phyloP scores from a whole-genome alignment of 495 filamentous ascomycete genomes.

The Tuber microsphaerosporum region DNA sequence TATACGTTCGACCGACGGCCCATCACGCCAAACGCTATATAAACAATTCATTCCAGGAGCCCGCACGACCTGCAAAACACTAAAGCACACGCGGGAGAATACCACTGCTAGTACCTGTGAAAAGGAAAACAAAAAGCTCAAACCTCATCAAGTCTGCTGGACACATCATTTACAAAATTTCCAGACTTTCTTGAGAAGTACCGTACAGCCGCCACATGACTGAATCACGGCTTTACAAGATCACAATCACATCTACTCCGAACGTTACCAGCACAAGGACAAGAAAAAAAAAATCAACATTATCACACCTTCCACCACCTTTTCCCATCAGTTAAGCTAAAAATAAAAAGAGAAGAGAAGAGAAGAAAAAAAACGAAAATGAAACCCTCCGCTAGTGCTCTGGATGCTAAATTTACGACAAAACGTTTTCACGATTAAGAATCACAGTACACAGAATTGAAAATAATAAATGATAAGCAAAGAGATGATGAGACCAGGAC shows the following conservation, averaged over 20 bases:
- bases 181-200: not conserved
- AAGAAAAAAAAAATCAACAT: not conserved
- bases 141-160: not conserved
- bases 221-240: not conserved
- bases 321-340: constrained; percentile 4
- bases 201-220: not conserved
- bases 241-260: not conserved
- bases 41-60: not conserved
- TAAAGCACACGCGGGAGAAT: not conserved
- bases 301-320: constrained; percentile 4
- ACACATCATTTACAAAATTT: not conserved
- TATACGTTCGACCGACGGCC: not conserved
- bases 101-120: not conserved
- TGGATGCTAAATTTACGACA: not conserved
- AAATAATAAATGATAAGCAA: not conserved
- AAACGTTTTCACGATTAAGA: constrained; percentile 2
- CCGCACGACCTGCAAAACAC: not conserved
- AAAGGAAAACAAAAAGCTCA: not conserved
- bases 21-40: not conserved
- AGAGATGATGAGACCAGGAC: not conserved
- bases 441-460: constrained; percentile 5
- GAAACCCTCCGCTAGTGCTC: not conserved
- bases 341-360: not conserved
- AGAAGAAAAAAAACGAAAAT: not conserved
- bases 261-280: not conserved